Base-by-base conservation (phyloP, 495 filamentous ascomycete genomes). In the Trypethelium eluteriae region DNA sequence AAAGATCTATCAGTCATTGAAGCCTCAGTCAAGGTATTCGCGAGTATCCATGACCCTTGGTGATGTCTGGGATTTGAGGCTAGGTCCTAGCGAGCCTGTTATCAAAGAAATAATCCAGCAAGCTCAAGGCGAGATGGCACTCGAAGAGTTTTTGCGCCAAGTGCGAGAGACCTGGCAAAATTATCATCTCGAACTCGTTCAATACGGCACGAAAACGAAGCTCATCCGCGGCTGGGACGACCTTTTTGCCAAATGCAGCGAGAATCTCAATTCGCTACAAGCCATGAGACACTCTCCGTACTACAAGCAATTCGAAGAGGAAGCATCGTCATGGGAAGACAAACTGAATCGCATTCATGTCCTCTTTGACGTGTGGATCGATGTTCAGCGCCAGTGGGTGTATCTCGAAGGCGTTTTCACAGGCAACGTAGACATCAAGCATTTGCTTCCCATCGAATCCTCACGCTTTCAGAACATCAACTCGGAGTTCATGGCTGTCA, bases 251-350 rank as follows among this genome's bases (percentile, higher is more conserved):
- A 98, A 97, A 74, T 99, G 94, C 76, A 96, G 93, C 73, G 94
- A 99, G 75, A 95, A 99, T 73, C 78, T 98, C 47, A 97, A 96
- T 78, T 98, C 94, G 10, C 78, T 99, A 61, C 95, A 98, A 78
- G 95, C 94, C 25, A 99, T 99, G 94, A 87, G 90, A 74, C 93
- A 99, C 75, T 99, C 94, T 5, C 94, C 94, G 0, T 99, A 98
- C 75, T 98, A 95, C 79, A 96, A 96, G 75, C 93, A 96, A 71
- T 99, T 99, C 70, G 94, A 98, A 74, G 94, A 98, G 71, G 95
- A 98, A 68, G 94, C 94, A 25, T 88, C 92, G 2, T 84, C 86
- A 2, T 99, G 95, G 95, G 94, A 99, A 78, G 94, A 99, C 76
- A 96, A 95, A 72, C 82, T 99, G 50, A 99, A 99, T 76, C 87